These are phyloP conservation scores for Sinapis alba DNA, from an alignment of 441 rosid genomes.

Conservation along the genomic window DNA sequence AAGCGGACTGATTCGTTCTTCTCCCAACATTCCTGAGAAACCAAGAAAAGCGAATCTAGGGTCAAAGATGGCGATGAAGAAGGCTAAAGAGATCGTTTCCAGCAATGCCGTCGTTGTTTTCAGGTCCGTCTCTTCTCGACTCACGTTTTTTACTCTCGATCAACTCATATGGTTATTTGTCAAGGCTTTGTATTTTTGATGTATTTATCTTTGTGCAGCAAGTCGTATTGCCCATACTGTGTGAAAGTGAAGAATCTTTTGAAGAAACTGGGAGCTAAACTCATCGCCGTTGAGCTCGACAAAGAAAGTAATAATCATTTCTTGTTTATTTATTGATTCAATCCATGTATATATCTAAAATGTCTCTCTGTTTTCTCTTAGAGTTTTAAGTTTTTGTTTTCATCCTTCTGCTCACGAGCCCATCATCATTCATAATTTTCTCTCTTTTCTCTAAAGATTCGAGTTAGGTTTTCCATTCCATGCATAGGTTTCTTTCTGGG, in stretches of 20 bases:
- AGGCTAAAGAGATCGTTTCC: slow-evolving; percentile 68
- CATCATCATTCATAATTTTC: background rate
- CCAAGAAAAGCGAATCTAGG: background rate
- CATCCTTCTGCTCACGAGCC: background rate
- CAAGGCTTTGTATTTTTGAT: background rate
- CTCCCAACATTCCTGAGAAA: background rate
- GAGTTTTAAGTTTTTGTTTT: background rate
- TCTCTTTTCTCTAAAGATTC: background rate
- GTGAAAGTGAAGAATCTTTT: slow-evolving; percentile 67
- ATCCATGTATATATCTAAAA: background rate
- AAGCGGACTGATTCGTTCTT: background rate
- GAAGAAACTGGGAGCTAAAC: slow-evolving; percentile 56
- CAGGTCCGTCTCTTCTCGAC: slow-evolving; percentile 45
- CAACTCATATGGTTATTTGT: background rate
- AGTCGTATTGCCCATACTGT: slow-evolving; percentile 75
- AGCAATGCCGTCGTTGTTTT: slow-evolving; percentile 70
- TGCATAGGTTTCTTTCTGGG: background rate
- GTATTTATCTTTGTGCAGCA: slow-evolving; percentile 51
- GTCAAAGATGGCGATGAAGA: slow-evolving; percentile 57
- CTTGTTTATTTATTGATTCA: no score
- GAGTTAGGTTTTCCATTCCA: background rate
- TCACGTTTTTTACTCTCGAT: background rate
- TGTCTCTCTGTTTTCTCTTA: background rate
- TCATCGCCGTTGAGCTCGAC: slow-evolving; percentile 67
- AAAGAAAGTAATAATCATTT: slow-evolving; percentile 50